Evolutionary conservation across 768 basidiomycete species (phyloP), one percentile per base, ranked within the genome.

Genomic region (Leucocoprinus sp.): DNA sequence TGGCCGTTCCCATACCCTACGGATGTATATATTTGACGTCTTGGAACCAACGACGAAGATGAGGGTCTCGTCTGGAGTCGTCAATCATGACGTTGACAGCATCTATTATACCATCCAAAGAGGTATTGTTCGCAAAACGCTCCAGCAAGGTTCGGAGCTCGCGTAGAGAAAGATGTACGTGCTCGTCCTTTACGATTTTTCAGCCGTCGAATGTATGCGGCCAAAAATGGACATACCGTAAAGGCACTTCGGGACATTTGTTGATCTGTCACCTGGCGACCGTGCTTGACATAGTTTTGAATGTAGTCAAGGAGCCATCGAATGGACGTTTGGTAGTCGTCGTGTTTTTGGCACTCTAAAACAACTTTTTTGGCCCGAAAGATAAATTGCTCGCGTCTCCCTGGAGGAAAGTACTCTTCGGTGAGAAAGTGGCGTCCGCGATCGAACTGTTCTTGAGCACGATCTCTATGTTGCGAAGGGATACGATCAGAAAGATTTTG

Each of bases 341-440:
- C 73, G 64, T 95, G 92, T 57, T 84, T 82, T 64, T 96, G 93
- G 59, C 89, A 93, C 57, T 97, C 93, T 48, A 93, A 73, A 43
- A 96, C 78, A 28, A 85, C 83, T 79, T 96, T 97, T 73, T 97
- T 97, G 5, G 80, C 74, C 9, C 95, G 78, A 70, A 84, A 95
- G 57, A 98, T 86, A 63, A 92, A 96, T 57, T 90, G 90, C 43
- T 95, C 90, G 18, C 90, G 76, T 17, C 95, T 72, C 63, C 93
- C 93, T 54, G 84, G 72, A 0, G 93, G 93, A 72, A 96, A 93
- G 54, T 84, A 85, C 29, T 93, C 87, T 39, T 93, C 88, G 12
- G 66, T 64, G 42, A 96, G 54, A 62, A 88, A 85, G 24, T 80
- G 70, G 57, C 77, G 78, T 19, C 78, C 72, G 12, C 74, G 71